Conservation (phyloP, 768 basidiomycete species). For the Boletales sp. region DNA sequence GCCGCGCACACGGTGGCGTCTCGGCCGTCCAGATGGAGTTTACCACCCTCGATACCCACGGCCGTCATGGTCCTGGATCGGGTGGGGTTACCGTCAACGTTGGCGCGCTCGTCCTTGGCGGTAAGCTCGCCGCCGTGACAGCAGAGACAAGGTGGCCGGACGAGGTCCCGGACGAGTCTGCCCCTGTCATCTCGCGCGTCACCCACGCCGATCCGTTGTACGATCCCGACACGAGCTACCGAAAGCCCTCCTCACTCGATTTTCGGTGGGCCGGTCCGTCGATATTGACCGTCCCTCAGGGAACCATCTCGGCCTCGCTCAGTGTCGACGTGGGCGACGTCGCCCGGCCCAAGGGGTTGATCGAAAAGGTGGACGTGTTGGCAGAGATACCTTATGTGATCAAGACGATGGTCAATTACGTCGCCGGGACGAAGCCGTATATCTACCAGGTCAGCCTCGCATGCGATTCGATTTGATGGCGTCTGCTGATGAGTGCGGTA, state of each 20-base stretch:
- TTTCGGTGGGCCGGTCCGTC: conserved; percentile 81
- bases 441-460: conserved; percentile 76
- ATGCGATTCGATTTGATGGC: background rate
- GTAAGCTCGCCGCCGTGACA: conserved; percentile 72
- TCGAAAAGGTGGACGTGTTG: conserved; percentile 93
- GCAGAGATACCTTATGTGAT: conserved; percentile 92
- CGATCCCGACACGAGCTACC: conserved; percentile 83
- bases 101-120: conserved; percentile 78
- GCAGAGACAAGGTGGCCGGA: conserved; percentile 77
- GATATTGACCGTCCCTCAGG: conserved; percentile 47
- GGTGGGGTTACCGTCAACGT: conserved; percentile 84
- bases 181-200: conserved; percentile 59
- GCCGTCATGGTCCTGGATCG: conserved; percentile 73
- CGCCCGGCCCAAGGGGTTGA: conserved; percentile 62
- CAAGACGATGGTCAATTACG: conserved; percentile 90
- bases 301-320: conserved; percentile 54
- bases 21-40: conserved; percentile 96
- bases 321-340: conserved; percentile 56
- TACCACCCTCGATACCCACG: conserved; percentile 76
- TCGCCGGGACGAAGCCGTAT: conserved; percentile 89
- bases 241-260: conserved; percentile 60
- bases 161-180: conserved; percentile 46
- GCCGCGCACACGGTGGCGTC: conserved; percentile 64
- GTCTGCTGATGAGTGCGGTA: background rate
- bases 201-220: conserved; percentile 54